phyloP scores from a whole-genome alignment of 129 eudicot genomes.

The Sambucus nigra region DNA sequence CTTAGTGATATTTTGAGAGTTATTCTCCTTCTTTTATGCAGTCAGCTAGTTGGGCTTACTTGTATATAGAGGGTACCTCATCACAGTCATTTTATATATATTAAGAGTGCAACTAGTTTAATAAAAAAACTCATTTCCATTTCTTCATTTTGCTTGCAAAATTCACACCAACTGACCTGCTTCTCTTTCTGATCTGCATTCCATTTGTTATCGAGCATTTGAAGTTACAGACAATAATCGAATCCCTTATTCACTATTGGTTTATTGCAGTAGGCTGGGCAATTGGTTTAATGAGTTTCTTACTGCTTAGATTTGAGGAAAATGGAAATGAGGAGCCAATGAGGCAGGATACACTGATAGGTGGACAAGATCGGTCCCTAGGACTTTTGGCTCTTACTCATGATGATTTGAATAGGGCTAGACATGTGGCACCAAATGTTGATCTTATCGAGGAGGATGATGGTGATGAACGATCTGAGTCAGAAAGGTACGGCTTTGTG shows the following conservation, averaged over 20 bases:
- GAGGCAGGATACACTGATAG: slow-evolving; percentile 57
- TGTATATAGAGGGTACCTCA: no score
- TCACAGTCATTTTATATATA: no score
- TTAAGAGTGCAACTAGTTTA: no score
- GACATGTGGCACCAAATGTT: slow-evolving; percentile 28
- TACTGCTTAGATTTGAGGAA: slow-evolving; percentile 75
- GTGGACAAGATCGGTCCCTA: slow-evolving; percentile 41
- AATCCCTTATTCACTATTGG: slow-evolving; percentile 80
- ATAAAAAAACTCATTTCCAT: no score
- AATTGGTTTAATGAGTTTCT: slow-evolving; percentile 64
- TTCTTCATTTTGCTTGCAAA: no score
- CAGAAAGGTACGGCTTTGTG: no score
- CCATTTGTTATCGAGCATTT: slow-evolving; percentile 90
- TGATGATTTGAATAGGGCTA: slow-evolving; percentile 41
- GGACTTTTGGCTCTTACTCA: slow-evolving; percentile 34
- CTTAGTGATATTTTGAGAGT: no score
- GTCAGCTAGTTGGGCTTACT: no score
- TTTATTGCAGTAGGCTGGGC: slow-evolving; percentile 85
- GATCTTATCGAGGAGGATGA: slow-evolving; percentile 41
- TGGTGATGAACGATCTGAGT: slow-evolving; percentile 56
- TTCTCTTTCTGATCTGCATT: slow-evolving; percentile 89
- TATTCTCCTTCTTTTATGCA: no score
- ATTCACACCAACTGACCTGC: slow-evolving; percentile 93
- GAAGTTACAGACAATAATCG: slow-evolving; percentile 65
- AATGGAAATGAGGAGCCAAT: slow-evolving; percentile 52